Conservation (phyloP, 2,329 filamentous ascomycete genomes). For the Leptodontidium sp. region DNA sequence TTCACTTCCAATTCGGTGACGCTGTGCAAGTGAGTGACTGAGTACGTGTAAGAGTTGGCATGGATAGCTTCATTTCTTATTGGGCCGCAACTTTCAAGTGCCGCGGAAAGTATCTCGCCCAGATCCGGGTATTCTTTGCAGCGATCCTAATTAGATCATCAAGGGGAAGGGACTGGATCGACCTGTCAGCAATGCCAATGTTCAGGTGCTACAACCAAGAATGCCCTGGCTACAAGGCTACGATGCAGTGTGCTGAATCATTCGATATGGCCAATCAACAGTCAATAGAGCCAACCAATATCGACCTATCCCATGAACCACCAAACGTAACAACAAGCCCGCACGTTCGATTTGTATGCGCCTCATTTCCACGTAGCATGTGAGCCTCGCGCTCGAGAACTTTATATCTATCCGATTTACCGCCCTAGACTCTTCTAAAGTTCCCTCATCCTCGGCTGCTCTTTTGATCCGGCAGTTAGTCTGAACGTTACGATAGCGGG, state of each 20-base stretch:
- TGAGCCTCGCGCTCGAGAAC: background rate
- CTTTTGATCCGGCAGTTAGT: background rate
- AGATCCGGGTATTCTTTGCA: background rate
- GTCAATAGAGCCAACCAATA: background rate
- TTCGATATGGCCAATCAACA: background rate
- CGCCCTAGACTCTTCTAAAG: background rate
- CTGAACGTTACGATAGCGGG: background rate
- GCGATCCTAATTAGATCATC: background rate
- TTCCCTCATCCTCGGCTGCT: constrained; percentile 3
- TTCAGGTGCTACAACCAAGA: background rate
- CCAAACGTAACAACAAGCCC: background rate
- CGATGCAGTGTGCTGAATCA: constrained; percentile 16
- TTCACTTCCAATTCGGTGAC: background rate
- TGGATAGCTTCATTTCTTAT: no score
- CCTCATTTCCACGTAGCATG: background rate
- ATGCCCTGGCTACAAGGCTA: background rate
- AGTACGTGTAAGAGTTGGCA: no score
- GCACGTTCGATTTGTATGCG: background rate
- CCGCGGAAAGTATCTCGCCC: background rate
- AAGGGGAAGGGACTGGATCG: background rate
- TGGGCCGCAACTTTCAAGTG: background rate
- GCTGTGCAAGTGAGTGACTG: no score
- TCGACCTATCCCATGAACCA: background rate
- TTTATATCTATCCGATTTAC: background rate
- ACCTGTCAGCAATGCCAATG: constrained; percentile 8